phyloP scores from a whole-genome alignment of 1,139 yeast species.

The Casaregolazyma lundiana region DNA sequence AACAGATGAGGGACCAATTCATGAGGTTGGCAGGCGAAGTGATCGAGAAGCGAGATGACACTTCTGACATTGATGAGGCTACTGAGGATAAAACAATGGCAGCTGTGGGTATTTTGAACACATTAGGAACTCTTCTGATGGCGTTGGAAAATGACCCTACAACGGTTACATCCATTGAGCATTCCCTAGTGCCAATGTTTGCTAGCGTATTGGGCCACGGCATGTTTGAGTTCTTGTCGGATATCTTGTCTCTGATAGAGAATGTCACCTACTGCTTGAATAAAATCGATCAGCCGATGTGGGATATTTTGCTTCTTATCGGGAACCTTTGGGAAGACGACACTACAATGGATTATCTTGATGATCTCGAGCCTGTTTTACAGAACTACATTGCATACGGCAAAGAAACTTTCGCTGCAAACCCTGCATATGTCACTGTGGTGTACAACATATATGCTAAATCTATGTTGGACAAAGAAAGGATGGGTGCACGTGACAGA shows the following conservation, averaged over 20 bases:
- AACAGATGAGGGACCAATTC: conserved; percentile 74
- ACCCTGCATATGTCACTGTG: conserved; percentile 30
- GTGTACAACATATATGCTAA: conserved; percentile 35
- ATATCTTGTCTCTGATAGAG: conserved; percentile 79
- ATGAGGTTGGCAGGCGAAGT: conserved; percentile 68
- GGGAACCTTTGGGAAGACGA: conserved; percentile 30
- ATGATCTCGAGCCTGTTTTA: conserved; percentile 70
- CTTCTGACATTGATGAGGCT: conserved; percentile 36
- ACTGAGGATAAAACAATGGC: conserved; percentile 79
- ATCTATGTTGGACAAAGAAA: conserved; percentile 35
- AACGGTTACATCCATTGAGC: conserved; percentile 63
- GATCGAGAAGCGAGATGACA: conserved; percentile 40
- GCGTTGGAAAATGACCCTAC: conserved; percentile 80
- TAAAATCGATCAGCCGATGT: conserved; percentile 65
- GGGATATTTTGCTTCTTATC: conserved; percentile 61
- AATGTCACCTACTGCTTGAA: conserved; percentile 76
- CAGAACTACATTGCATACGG: conserved; percentile 80
- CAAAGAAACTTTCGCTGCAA: conserved; percentile 40
- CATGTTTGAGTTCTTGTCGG: conserved; percentile 76
- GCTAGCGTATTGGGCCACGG: conserved; percentile 58
- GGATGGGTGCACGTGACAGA: conserved; percentile 49
- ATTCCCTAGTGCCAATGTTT: conserved; percentile 68
- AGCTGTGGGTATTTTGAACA: conserved; percentile 79
- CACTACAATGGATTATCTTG: conserved; percentile 56
- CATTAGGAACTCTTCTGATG: conserved; percentile 79